These are phyloP conservation scores for Monosporascus sp. DNA, from an alignment of 2,329 filamentous ascomycete genomes.

Conservation along the genomic window DNA sequence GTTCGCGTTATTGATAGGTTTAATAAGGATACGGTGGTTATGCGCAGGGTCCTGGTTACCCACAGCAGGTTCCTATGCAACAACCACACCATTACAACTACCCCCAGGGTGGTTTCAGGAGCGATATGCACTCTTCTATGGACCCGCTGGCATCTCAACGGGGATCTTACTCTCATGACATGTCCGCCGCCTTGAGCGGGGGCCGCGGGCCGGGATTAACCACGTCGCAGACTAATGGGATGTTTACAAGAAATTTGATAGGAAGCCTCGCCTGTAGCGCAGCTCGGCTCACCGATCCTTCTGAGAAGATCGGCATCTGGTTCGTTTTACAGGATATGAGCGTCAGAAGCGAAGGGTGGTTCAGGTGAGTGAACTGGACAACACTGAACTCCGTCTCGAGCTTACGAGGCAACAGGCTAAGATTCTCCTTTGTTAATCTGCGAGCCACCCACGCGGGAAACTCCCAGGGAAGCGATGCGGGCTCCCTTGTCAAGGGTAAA, in stretches of 20 bases:
- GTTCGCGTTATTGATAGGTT: background rate
- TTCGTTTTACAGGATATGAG: conserved; percentile 95
- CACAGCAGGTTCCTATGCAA: conserved; percentile 4
- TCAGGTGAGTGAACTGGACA: conserved; percentile 57
- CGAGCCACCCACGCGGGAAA: conserved; percentile 43
- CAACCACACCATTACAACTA: conserved; percentile 24
- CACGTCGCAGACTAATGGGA: conserved; percentile 58
- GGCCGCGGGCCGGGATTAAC: conserved; percentile 20
- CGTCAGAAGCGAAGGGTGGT: conserved; percentile 85
- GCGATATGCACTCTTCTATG: conserved; percentile 20
- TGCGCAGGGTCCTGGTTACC: conserved; percentile 4
- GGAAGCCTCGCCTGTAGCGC: conserved; percentile 87
- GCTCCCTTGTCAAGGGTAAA: conserved; percentile 63
- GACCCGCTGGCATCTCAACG: conserved; percentile 21
- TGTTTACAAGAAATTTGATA: conserved; percentile 94
- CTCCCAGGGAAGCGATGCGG: conserved; percentile 31
- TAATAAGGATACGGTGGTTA: conserved; percentile 19
- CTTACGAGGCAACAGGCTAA: conserved; percentile 38
- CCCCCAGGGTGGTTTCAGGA: conserved; percentile 20
- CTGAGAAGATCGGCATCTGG: conserved; percentile 85
- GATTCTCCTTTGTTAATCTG: conserved; percentile 80
- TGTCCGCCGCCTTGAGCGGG: conserved; percentile 19
- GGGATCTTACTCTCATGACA: conserved; percentile 31
- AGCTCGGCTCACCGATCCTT: conserved; percentile 71
- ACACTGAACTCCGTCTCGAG: background rate